Percentiles rank a stretch among this genome's conserved stretches.
These are phyloP conservation scores for Blastobotrys ciferrii DNA, from an alignment of 1,139 yeast genomes.

Conservation along the genomic window DNA sequence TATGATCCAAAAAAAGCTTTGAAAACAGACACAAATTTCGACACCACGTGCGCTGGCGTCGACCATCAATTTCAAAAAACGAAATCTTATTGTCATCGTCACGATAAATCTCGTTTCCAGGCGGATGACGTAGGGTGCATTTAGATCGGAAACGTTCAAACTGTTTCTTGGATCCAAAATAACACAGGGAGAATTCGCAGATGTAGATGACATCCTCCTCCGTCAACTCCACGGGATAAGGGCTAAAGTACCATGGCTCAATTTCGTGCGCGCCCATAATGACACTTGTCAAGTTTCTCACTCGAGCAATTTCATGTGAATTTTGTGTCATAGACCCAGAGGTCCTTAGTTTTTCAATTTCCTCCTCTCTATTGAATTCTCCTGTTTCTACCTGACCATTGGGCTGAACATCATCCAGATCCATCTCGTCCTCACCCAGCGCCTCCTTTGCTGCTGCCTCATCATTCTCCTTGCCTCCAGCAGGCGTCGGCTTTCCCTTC, in stretches of 20 bases:
- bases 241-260: constrained; percentile 99
- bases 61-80: constrained; percentile 94
- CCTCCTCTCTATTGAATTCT: constrained; percentile 81
- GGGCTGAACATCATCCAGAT: constrained; percentile 79
- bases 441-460: constrained; percentile 26
- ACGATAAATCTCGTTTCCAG: constrained; percentile 95
- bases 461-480: constrained; percentile 26
- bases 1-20: constrained; percentile 89
- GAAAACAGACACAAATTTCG: constrained; percentile 86
- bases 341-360: constrained; percentile 85
- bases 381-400: constrained; percentile 60
- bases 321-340: constrained; percentile 97
- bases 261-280: constrained; percentile 88
- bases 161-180: constrained; percentile 85
- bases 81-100: constrained; percentile 63
- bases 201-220: constrained; percentile 87
- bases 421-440: constrained; percentile 52
- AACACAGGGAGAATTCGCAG: constrained; percentile 86
- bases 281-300: constrained; percentile 72
- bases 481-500: constrained; percentile 15
- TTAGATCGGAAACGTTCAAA: constrained; percentile 87
- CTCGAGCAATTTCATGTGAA: constrained; percentile 80
- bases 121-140: constrained; percentile 85
- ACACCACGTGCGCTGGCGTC: constrained; percentile 96
- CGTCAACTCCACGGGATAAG: constrained; percentile 91